Conservation (phyloP, 352 stramenopile genomes). For the Blastocystis sp. region DNA sequence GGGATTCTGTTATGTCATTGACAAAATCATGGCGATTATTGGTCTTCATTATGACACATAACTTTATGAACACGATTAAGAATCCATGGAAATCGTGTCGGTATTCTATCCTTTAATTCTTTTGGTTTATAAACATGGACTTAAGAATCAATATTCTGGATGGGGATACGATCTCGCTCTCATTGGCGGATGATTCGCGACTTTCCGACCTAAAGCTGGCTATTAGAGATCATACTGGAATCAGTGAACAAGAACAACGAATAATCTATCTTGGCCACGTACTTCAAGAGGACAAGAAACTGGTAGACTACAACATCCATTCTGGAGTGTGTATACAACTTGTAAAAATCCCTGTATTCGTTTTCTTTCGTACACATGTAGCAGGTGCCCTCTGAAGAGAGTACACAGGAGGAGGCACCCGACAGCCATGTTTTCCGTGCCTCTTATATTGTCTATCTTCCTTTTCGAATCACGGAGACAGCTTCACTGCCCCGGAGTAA, state of each 20-base stretch:
- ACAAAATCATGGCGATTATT: background rate
- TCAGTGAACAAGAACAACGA: background rate
- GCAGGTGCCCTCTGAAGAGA: background rate
- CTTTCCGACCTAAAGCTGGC: background rate
- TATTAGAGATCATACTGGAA: constrained; percentile 4
- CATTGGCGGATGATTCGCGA: background rate
- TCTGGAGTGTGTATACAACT: constrained; percentile 49
- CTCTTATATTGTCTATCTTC: constrained; percentile 22
- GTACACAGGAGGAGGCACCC: background rate
- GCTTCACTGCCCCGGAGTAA: background rate
- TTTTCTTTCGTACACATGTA: background rate
- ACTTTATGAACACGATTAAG: no score
- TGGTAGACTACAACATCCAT: constrained; percentile 28
- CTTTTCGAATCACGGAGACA: constrained; percentile 25
- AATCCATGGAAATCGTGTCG: background rate
- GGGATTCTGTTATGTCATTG: background rate
- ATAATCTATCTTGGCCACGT: constrained; percentile 24
- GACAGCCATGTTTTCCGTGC: background rate
- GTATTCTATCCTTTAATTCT: background rate
- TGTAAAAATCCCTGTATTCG: background rate
- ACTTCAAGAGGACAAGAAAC: background rate
- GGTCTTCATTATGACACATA: background rate
- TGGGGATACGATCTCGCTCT: background rate
- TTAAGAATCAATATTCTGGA: constrained; percentile 34
- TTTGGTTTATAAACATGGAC: background rate